Conservation (phyloP, 2,329 filamentous ascomycete species). For the Trichoderma koningiopsis region DNA sequence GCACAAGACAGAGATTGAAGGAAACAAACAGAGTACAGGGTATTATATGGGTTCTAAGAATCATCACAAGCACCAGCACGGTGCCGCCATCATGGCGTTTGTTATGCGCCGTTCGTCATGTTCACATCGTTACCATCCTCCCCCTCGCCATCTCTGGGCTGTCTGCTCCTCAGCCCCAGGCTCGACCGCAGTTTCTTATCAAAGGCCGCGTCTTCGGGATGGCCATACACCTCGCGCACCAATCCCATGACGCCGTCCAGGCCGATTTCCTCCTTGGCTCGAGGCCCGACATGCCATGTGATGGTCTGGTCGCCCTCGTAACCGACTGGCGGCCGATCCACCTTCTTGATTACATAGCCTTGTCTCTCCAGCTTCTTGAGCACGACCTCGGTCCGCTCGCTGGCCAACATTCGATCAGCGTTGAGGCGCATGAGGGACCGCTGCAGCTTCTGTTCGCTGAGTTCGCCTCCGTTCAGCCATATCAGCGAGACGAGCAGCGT, state of each 20-base stretch:
- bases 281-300: constrained; percentile 81
- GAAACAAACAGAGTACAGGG: neutral
- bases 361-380: constrained; percentile 77
- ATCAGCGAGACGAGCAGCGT: constrained; percentile 79
- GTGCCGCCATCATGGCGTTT: neutral
- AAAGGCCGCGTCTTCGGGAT: constrained; percentile 54
- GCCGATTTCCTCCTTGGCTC: constrained; percentile 83
- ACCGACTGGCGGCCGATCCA: constrained; percentile 59
- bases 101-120: constrained; percentile 25
- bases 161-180: constrained; percentile 52
- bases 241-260: constrained; percentile 73
- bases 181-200: constrained; percentile 63
- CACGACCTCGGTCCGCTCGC: constrained; percentile 74
- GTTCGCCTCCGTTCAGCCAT: constrained; percentile 67
- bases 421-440: constrained; percentile 75
- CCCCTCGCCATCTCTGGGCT: constrained; percentile 32
- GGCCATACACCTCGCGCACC: constrained; percentile 62
- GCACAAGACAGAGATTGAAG: neutral
- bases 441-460: constrained; percentile 78
- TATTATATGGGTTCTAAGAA: neutral
- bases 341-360: constrained; percentile 76
- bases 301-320: constrained; percentile 71
- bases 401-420: constrained; percentile 71
- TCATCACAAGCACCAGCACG: neutral
- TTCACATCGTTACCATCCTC: constrained; percentile 30